A percentile compares a stretch with the other conserved stretches of the same genome.
phyloP scores from a whole-genome alignment of 345 rosid species.

The Rhodomyrtus tomentosa region DNA sequence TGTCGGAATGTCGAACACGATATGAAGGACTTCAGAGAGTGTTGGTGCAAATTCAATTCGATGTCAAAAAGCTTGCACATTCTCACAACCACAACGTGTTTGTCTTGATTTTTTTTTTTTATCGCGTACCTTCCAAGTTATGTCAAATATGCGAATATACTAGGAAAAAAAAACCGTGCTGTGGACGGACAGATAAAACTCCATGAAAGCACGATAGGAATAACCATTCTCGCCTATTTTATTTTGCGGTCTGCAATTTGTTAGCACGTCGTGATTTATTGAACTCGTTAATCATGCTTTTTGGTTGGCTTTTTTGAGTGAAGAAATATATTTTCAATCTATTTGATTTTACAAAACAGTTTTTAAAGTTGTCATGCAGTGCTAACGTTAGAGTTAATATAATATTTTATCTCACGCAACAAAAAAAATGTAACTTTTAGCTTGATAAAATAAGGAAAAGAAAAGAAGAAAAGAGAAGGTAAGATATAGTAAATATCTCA shows the following conservation, averaged over 20 bases:
- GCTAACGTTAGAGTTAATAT: too few species aligned
- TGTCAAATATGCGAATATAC: neutral
- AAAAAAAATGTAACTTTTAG: too few species aligned
- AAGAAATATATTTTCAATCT: neutral
- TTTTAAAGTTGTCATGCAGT: neutral
- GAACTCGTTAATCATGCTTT: neutral
- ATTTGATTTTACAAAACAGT: neutral
- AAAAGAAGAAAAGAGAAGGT: too few species aligned
- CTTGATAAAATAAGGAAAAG: too few species aligned
- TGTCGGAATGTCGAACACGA: too few species aligned
- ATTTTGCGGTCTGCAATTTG: too few species aligned
- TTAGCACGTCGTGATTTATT: neutral
- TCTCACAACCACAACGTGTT: neutral
- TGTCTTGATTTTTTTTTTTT: neutral
- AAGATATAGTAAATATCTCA: too few species aligned
- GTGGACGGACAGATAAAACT: neutral
- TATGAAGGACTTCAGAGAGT: too few species aligned
- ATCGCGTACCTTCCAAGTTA: fast-evolving
- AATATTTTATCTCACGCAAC: too few species aligned
- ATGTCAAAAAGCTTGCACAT: neutral
- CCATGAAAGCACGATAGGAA: neutral
- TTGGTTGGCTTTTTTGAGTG: neutral
- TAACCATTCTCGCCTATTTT: neutral
- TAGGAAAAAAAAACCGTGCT: neutral
- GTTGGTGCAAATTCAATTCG: neutral